Percentiles rank a stretch among this genome's conserved stretches.
These are phyloP conservation scores for Psilocybe azurescens DNA, from an alignment of 768 basidiomycete species.

Conservation along the genomic window DNA sequence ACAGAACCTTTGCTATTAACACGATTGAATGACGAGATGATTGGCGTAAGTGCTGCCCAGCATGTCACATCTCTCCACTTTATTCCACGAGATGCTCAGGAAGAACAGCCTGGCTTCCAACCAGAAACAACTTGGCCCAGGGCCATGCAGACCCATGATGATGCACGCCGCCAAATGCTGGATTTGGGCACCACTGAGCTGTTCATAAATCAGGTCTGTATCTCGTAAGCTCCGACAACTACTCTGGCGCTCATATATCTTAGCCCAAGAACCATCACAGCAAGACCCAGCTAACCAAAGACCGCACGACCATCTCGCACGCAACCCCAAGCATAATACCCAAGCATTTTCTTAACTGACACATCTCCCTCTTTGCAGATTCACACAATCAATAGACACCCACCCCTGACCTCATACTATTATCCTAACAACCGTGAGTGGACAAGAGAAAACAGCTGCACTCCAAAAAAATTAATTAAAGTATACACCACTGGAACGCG, in stretches of 20 bases:
- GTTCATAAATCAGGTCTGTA: neutral
- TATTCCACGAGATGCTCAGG: neutral
- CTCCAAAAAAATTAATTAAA: neutral
- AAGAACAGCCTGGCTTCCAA: neutral
- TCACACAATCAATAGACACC: neutral
- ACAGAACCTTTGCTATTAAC: neutral
- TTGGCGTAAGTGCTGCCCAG: neutral
- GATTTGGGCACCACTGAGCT: neutral
- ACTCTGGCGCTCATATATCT: neutral
- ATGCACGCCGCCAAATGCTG: neutral
- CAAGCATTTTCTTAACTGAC: neutral
- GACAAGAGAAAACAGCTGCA: neutral
- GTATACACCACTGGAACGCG: neutral
- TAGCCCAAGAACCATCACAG: neutral
- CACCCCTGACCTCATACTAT: neutral
- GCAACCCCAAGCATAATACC: neutral
- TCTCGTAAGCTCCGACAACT: neutral
- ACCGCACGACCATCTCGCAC: neutral
- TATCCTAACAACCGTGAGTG: neutral
- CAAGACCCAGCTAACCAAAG: neutral
- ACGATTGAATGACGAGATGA: neutral
- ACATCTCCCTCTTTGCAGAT: neutral
- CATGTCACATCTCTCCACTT: neutral
- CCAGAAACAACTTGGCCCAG: neutral
- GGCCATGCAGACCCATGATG: neutral